Percentiles rank a stretch among this genome's conserved stretches.
phyloP scores from a whole-genome alignment of 2,329 filamentous ascomycete species.

The Endoconidiophora polonica region DNA sequence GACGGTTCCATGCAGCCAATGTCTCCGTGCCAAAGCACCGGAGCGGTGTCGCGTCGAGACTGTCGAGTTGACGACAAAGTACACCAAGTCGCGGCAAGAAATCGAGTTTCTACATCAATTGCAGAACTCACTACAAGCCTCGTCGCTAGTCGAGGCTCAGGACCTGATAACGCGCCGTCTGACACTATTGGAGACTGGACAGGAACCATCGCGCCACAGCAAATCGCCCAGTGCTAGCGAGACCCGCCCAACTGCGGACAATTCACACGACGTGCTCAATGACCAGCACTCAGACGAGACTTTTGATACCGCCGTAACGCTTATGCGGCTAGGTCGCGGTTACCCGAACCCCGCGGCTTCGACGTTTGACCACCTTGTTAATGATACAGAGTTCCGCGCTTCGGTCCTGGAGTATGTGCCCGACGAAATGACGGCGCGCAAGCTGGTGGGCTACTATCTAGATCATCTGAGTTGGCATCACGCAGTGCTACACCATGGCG shows the following conservation, averaged over 20 bases:
- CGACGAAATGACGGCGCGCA: neutral
- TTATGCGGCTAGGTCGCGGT: slow-evolving; percentile 11
- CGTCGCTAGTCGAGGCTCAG: slow-evolving; percentile 6
- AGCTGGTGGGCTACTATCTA: slow-evolving; percentile 10
- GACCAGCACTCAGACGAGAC: slow-evolving; percentile 5
- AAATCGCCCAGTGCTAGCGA: neutral
- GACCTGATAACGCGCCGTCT: slow-evolving; percentile 6
- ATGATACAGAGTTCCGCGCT: neutral
- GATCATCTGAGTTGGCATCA: slow-evolving; percentile 12
- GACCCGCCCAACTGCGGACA: neutral
- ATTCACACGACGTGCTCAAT: slow-evolving; percentile 8
- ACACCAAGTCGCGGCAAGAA: slow-evolving; percentile 13
- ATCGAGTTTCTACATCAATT: slow-evolving; percentile 11
- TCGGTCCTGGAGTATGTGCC: neutral
- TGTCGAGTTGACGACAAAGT: slow-evolving; percentile 12
- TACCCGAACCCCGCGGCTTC: slow-evolving; percentile 3
- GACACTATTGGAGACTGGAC: slow-evolving; percentile 10
- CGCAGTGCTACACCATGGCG: slow-evolving; percentile 7
- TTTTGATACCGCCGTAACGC: slow-evolving; percentile 5
- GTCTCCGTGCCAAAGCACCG: slow-evolving; percentile 10
- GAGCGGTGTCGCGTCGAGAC: slow-evolving; percentile 9
- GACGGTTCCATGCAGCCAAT: slow-evolving; percentile 11
- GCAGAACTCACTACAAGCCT: slow-evolving; percentile 1
- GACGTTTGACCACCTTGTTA: neutral
- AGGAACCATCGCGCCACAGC: slow-evolving; percentile 1